Conservation (phyloP, 116 monocot genomes). For the Dioscorea cayenensis region DNA sequence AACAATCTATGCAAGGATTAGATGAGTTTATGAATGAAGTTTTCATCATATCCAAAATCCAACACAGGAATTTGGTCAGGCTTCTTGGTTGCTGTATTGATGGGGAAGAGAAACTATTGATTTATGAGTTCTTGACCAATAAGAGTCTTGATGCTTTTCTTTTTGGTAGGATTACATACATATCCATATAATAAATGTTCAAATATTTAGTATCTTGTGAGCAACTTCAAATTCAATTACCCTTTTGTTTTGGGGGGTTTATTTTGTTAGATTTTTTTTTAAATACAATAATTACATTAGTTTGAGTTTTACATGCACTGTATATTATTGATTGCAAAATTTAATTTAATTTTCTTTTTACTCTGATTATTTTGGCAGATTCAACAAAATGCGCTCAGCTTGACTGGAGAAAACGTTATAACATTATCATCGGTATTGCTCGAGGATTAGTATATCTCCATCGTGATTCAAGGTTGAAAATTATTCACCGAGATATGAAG, state of each 20-base stretch:
- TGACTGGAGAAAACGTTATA: neutral
- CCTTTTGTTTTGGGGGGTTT: too few species aligned
- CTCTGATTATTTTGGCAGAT: neutral
- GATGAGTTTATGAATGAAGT: neutral
- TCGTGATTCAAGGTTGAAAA: neutral
- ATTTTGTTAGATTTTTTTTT: neutral
- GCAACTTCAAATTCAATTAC: too few species aligned
- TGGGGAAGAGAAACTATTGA: neutral
- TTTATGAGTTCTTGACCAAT: neutral
- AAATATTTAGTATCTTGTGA: neutral
- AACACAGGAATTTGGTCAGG: conserved; percentile 1
- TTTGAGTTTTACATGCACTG: too few species aligned
- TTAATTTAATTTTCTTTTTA: neutral
- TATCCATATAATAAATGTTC: too few species aligned
- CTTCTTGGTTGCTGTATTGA: neutral
- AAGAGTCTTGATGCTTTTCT: neutral
- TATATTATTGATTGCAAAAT: neutral
- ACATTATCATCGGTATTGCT: neutral
- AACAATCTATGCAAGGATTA: neutral
- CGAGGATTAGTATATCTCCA: neutral
- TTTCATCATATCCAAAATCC: neutral
- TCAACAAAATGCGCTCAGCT: neutral
- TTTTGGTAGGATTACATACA: neutral
- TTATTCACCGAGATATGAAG: neutral
- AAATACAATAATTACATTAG: neutral